Percentiles rank a stretch among this genome's conserved stretches.
Evolutionary conservation across 1,284 basidiomycete genomes (phyloP).

Genomic region (Cerioporus squamosus): DNA sequence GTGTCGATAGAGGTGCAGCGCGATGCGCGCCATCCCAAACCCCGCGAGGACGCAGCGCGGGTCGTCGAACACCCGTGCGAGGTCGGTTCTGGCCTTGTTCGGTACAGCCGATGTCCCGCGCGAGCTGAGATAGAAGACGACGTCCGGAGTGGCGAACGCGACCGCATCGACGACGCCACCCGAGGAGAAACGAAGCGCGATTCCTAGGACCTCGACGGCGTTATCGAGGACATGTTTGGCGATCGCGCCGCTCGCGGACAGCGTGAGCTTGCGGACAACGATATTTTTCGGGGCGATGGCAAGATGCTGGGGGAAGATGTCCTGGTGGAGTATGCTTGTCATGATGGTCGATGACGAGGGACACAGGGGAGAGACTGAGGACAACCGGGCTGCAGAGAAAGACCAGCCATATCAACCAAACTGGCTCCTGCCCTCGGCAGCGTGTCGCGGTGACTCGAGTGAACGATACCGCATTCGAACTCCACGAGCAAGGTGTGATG

Average conservation of each 20-base stretch:
- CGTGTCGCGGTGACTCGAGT: too few species aligned
- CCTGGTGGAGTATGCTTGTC: neutral
- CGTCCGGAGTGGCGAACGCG: slow-evolving; percentile 10
- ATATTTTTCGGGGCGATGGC: neutral
- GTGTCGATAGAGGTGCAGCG: slow-evolving; percentile 9
- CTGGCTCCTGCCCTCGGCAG: neutral
- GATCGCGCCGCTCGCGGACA: neutral
- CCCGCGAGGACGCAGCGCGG: slow-evolving; percentile 2
- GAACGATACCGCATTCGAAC: too few species aligned
- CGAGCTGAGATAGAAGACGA: slow-evolving; percentile 13
- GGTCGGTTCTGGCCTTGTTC: neutral
- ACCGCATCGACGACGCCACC: slow-evolving; percentile 5
- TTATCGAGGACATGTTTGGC: neutral
- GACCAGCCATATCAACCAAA: neutral
- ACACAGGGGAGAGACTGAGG: neutral
- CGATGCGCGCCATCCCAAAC: slow-evolving; percentile 19
- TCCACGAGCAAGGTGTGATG: too few species aligned
- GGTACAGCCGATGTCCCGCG: neutral
- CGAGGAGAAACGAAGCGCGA: slow-evolving; percentile 7
- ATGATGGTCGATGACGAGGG: neutral
- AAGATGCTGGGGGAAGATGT: neutral
- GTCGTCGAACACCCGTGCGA: neutral
- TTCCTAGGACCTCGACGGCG: slow-evolving; percentile 2
- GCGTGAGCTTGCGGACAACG: neutral
- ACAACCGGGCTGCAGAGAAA: neutral